These are phyloP conservation scores for Leucoagaricus sp. DNA, from an alignment of 1,284 basidiomycete genomes.

Conservation along the genomic window DNA sequence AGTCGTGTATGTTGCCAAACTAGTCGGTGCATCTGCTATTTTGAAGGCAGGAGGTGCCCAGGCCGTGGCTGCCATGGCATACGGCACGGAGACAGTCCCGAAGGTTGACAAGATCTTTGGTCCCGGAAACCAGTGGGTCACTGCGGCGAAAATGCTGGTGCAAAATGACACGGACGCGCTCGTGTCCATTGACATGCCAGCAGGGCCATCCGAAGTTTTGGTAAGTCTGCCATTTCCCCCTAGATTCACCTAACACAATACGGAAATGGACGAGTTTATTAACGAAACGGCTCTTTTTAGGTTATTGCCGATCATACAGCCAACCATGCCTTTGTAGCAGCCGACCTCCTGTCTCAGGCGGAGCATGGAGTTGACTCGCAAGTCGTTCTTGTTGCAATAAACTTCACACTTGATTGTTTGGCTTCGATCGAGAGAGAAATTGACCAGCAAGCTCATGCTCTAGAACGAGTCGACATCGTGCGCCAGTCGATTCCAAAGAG, in stretches of 20 bases:
- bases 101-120: slow-evolving; percentile 99
- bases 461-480: slow-evolving; percentile 90
- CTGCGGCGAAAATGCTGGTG: slow-evolving; percentile 98
- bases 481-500: slow-evolving; percentile 91
- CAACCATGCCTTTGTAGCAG: slow-evolving; percentile 91
- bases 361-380: slow-evolving; percentile 99
- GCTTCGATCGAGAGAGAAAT: slow-evolving; percentile 83
- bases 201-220: slow-evolving; percentile 95
- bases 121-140: slow-evolving; percentile 99
- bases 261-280: neutral
- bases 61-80: slow-evolving; percentile 96
- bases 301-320: slow-evolving; percentile 91
- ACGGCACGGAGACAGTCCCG: slow-evolving; percentile 93
- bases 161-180: slow-evolving; percentile 98
- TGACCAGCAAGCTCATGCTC: slow-evolving; percentile 84
- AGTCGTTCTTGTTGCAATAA: slow-evolving; percentile 89
- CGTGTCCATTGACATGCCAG: slow-evolving; percentile 99
- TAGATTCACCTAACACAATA: neutral
- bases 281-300: slow-evolving; percentile 38
- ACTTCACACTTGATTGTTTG: slow-evolving; percentile 65
- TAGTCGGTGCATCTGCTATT: slow-evolving; percentile 86
- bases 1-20: slow-evolving; percentile 91
- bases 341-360: slow-evolving; percentile 95
- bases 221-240: slow-evolving; percentile 51
- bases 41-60: slow-evolving; percentile 96